These are phyloP conservation scores for Lactifluus echinatus DNA, from an alignment of 768 basidiomycete genomes.

Conservation along the genomic window DNA sequence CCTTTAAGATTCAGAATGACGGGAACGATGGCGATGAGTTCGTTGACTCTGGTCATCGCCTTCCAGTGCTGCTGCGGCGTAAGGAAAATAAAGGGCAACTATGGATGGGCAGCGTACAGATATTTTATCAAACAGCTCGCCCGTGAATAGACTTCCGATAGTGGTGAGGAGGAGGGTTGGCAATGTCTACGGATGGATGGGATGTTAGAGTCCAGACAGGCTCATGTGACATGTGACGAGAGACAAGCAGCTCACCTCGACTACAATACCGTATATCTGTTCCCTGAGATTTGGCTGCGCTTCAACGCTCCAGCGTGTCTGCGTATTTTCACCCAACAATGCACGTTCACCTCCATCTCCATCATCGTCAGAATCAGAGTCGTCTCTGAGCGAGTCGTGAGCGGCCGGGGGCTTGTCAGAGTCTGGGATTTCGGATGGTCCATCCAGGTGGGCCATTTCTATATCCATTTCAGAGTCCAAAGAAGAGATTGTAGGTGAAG, in stretches of 20 bases:
- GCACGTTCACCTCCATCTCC: constrained; percentile 38
- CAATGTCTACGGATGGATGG: constrained; percentile 47
- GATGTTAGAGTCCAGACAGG: too few relatives aligned
- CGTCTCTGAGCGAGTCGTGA: constrained; percentile 3
- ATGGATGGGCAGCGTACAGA: constrained; percentile 45
- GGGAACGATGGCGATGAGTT: constrained; percentile 94
- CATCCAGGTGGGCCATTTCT: constrained; percentile 30
- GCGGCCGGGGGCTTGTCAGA: background rate
- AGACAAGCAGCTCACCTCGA: constrained; percentile 45
- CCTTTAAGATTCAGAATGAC: constrained; percentile 93
- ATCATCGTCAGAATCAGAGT: constrained; percentile 14
- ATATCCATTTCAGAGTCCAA: constrained; percentile 21
- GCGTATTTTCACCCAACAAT: constrained; percentile 33
- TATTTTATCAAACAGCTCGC: constrained; percentile 80
- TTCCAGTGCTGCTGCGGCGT: constrained; percentile 56
- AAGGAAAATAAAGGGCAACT: background rate
- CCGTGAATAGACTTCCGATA: constrained; percentile 80
- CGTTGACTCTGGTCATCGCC: constrained; percentile 84
- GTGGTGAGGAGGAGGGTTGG: constrained; percentile 83
- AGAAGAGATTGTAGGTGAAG: background rate
- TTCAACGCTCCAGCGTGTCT: constrained; percentile 25
- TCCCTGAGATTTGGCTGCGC: constrained; percentile 35
- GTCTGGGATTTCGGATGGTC: constrained; percentile 23
- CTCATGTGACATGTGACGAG: too few relatives aligned
- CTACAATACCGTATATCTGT: constrained; percentile 52